These are phyloP conservation scores for Penicillium griseofulvum DNA, from an alignment of 2,329 filamentous ascomycete species.

Conservation along the genomic window DNA sequence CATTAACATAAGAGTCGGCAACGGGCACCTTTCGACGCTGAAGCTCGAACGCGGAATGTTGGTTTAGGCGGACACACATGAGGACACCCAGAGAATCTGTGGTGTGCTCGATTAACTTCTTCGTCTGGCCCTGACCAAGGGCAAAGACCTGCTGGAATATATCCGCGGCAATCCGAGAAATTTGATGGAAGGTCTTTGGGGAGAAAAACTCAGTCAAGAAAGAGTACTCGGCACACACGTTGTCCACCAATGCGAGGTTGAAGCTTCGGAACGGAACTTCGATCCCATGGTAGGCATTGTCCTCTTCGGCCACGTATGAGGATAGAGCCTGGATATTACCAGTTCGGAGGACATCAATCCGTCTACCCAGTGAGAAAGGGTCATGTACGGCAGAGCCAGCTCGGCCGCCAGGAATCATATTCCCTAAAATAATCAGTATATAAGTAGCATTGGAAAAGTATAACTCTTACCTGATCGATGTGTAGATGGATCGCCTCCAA, in stretches of 20 bases:
- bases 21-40: constrained; percentile 88
- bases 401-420: constrained; percentile 41
- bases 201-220: constrained; percentile 90
- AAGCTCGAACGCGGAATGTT: constrained; percentile 89
- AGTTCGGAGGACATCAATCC: constrained; percentile 76
- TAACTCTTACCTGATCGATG: constrained; percentile 55
- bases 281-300: constrained; percentile 78
- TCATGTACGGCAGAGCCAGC: constrained; percentile 60
- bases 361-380: constrained; percentile 81
- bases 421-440: constrained; percentile 24
- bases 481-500: constrained; percentile 73
- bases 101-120: constrained; percentile 69
- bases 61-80: constrained; percentile 88
- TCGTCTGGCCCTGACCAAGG: constrained; percentile 76
- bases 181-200: constrained; percentile 69
- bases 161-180: constrained; percentile 79
- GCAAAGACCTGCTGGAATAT: constrained; percentile 88
- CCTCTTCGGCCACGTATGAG: constrained; percentile 88
- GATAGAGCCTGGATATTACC: constrained; percentile 73
- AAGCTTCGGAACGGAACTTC: constrained; percentile 92
- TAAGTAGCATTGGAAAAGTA: neutral
- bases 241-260: constrained; percentile 90
- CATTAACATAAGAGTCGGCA: constrained; percentile 89
- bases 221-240: constrained; percentile 89
- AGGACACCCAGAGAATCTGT: constrained; percentile 84